These are phyloP conservation scores for Tulasnella sp. DNA, from an alignment of 768 basidiomycete genomes.

Conservation along the genomic window DNA sequence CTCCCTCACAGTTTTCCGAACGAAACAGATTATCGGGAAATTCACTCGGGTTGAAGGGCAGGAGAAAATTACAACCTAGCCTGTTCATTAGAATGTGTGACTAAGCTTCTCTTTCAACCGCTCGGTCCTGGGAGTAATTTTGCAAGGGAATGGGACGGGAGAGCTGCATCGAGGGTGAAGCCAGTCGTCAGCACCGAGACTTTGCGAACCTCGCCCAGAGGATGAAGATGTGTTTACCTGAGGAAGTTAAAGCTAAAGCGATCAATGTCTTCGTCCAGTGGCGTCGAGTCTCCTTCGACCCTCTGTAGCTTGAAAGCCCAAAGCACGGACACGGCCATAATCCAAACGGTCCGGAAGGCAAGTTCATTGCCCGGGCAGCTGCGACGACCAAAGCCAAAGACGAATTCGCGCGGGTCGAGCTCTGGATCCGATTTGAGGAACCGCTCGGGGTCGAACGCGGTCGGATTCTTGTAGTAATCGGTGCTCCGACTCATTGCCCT, in stretches of 20 bases:
- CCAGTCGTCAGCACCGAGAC: too few species aligned
- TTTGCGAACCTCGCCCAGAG: background rate
- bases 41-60: too few species aligned
- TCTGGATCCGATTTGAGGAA: background rate
- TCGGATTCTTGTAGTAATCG: background rate
- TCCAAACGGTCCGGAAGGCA: background rate
- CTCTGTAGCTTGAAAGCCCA: background rate
- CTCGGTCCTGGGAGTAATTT: too few species aligned
- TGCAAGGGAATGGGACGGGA: background rate
- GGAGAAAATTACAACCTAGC: too few species aligned
- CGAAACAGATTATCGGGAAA: too few species aligned
- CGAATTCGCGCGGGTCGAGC: background rate
- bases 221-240: background rate
- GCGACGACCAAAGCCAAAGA: slow-evolving; percentile 2
- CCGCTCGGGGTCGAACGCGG: slow-evolving; percentile 11
- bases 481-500: background rate
- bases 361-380: background rate
- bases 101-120: too few species aligned
- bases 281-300: background rate
- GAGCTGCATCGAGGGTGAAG: too few species aligned
- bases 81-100: too few species aligned
- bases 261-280: background rate
- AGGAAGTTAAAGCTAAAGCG: background rate
- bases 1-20: too few species aligned
- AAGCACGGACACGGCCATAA: background rate